Percentiles rank a stretch among this genome's conserved stretches.
These are phyloP conservation scores for Sphagnum tenellum DNA, from an alignment of 225 moss, liverwort and hornwort genomes.

Conservation along the genomic window DNA sequence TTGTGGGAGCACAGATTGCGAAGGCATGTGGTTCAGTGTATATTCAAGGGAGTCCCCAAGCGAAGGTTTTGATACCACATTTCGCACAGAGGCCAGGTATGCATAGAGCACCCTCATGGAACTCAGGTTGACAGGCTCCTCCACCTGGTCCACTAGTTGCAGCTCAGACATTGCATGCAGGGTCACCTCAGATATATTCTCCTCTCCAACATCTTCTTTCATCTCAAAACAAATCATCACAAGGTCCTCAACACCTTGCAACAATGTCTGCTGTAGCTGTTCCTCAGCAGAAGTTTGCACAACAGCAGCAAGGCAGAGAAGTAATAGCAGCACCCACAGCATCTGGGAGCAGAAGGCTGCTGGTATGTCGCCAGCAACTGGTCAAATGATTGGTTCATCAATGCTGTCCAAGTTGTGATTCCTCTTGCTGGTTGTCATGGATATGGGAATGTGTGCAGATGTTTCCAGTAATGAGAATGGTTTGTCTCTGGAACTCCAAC, in stretches of 20 bases:
- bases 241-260: slow-evolving; percentile 30
- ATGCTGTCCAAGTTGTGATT: background rate
- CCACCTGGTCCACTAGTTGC: slow-evolving; percentile 20
- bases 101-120: slow-evolving; percentile 35
- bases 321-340: slow-evolving; percentile 7
- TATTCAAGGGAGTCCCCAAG: slow-evolving; percentile 31
- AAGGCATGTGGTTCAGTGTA: slow-evolving; percentile 34
- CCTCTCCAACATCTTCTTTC: slow-evolving; percentile 25
- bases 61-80: slow-evolving; percentile 15
- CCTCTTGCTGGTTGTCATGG: background rate
- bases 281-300: slow-evolving; percentile 24
- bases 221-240: slow-evolving; percentile 26
- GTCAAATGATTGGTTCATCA: background rate
- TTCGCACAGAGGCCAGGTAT: slow-evolving; percentile 25
- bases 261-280: slow-evolving; percentile 5
- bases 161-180: slow-evolving; percentile 32
- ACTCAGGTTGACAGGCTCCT: slow-evolving; percentile 24
- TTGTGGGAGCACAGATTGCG: slow-evolving; percentile 19
- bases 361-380: slow-evolving; percentile 14
- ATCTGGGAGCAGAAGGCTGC: slow-evolving; percentile 27
- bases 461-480: slow-evolving; percentile 29
- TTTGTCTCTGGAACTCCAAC: slow-evolving; percentile 31
- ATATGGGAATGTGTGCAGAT: background rate
- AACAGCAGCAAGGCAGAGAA: slow-evolving; percentile 36
- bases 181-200: slow-evolving; percentile 33